Base-by-base conservation (phyloP, 78 protist species). In the Dictyostelium firmibasis region DNA sequence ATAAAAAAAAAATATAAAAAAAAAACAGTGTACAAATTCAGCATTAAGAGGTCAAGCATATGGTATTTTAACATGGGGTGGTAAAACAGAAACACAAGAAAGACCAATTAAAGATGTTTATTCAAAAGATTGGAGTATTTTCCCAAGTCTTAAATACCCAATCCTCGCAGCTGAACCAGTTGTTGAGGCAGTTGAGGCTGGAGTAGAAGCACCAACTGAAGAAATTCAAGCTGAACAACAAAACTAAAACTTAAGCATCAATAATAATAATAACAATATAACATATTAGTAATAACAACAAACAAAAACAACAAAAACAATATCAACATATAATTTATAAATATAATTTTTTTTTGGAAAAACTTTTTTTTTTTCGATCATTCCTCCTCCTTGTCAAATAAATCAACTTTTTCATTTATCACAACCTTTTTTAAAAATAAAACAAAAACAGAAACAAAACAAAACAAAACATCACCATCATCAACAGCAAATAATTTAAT, bases 51-150 rank as follows among this genome's bases (percentile, higher is more conserved):
- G 94, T 47, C 72, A 60, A 41, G 94, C 87, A 62, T 81, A 44
- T 47, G 94, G 94, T 50, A 43, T 69, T 64, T 81, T 89, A 31
- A 89, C 94, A 69, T 89, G 94, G 94, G 75, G 57, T 5, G 94
- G 94, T 70, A 81, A 76, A 38, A 50, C 86, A 33, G 94, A 70
- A 16, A 9, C 31, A 10, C 50, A 69, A 60, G 82, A 57, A 29
- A 57, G 83, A 76, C 0, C 1, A 44, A 78, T 89, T 5, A 44
- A 43, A 3, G 83, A 89, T 70, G 18, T 36, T 8, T 70, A 33
- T 23, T 79, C 82, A 50, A 89, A 81, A 57, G 82, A 62, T 14
- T 89, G 94, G 94, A 69, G 75, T 16, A n/a, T 78, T 23, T 89
- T 43, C 36, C 94, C 94, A 81, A 27, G 2, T 11, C 35, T 67